Evolutionary conservation across 345 rosid species (phyloP), one percentile per base, ranked within the genome.

Genomic region (Corchorus capsularis): DNA sequence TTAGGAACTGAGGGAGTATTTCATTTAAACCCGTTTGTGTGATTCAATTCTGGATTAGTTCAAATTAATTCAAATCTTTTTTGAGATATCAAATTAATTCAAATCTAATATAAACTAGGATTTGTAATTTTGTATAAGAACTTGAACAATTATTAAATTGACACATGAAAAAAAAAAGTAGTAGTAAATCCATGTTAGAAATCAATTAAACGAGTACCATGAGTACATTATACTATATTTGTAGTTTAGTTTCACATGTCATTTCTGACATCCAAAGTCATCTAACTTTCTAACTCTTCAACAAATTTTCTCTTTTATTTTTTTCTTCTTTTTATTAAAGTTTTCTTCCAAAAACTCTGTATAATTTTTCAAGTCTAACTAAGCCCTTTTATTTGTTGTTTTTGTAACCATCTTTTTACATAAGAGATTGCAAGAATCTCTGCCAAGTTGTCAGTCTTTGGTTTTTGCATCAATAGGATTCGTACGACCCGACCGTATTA

Each of bases 401-500:
- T 27, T 43, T 22, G 3, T 45, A 43, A 32, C 69, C 65, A 37
- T 54, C 50, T n/a, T 37, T 53, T 53, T 19, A 37, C 52, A 37
- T 7, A 17, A 43, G 41, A 78, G 41, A 78, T 41, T 56, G 79
- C 70, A 67, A 84, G 90, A 85, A 85, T 82, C 86, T 80, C 77
- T 81, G 84, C 81, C 15, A 39, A 39, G 6, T 5, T 67, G 71
- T 13, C 80, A 80, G 84, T 45, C 76, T 65, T 65, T 75, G 53
- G 61, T 45, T 45, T 45, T 39, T 43, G 27, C 64, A 67, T 77
- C 79, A 52, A 61, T 73, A 41, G 27, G 60, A 17, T 73, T 69
- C 69, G 85, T 82, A 83, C 86, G 6, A 49, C 83, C 83, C 73
- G 79, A 75, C 83, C 83, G 52, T 72, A 82, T 87, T 78, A 80